phyloP scores from a whole-genome alignment of 495 filamentous ascomycete species.

The Podospora pseudoanserina region DNA sequence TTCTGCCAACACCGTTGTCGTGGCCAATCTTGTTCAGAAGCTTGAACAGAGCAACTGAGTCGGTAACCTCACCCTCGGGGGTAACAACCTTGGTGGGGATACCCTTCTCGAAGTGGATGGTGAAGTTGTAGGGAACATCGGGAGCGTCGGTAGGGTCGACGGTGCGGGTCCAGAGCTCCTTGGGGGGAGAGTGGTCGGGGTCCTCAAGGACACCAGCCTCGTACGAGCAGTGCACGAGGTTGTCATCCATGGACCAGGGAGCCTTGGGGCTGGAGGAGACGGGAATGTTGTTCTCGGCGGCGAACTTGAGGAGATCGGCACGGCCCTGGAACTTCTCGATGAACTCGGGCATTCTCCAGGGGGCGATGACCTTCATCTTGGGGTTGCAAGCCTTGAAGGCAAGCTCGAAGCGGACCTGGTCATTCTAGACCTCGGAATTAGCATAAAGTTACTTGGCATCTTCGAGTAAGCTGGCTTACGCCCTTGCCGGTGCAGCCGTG shows the following conservation, averaged over 20 bases:
- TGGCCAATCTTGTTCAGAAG: conserved; percentile 73
- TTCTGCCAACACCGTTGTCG: conserved; percentile 74
- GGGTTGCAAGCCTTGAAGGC: conserved; percentile 59
- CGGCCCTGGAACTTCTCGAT: conserved; percentile 78
- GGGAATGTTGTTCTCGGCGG: conserved; percentile 70
- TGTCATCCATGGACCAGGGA: conserved; percentile 86
- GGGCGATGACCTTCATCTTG: conserved; percentile 79
- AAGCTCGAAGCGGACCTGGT: conserved; percentile 72
- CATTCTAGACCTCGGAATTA: conserved; percentile 45
- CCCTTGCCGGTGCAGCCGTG: conserved; percentile 88
- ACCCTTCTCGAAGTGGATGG: conserved; percentile 79
- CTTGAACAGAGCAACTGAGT: conserved; percentile 75
- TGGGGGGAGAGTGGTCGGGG: conserved; percentile 59
- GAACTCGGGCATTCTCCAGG: conserved; percentile 83
- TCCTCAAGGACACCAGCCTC: conserved; percentile 81
- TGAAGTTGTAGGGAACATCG: conserved; percentile 71
- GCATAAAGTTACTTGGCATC: background rate
- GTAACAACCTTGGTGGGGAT: conserved; percentile 63
- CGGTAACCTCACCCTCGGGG: conserved; percentile 62
- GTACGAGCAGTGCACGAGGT: conserved; percentile 87
- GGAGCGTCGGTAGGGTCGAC: conserved; percentile 73
- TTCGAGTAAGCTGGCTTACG: background rate
- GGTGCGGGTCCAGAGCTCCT: conserved; percentile 84
- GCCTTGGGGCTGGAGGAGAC: conserved; percentile 79
- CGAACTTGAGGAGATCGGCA: conserved; percentile 86